These are phyloP conservation scores for Alternaria metachromatica DNA, from an alignment of 2,329 filamentous ascomycete species.

Conservation along the genomic window DNA sequence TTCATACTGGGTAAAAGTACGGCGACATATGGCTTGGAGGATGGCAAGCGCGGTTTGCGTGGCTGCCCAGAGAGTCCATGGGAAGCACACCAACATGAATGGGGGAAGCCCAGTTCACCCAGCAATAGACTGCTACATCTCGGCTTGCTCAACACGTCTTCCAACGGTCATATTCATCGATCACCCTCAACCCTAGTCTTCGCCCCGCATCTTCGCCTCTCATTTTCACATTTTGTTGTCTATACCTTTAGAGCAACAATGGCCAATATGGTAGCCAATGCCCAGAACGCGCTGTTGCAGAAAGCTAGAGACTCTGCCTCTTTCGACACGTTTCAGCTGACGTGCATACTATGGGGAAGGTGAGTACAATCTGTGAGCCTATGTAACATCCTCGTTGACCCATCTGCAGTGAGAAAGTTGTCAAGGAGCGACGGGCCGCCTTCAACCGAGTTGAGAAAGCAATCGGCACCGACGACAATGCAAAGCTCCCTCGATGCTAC, in stretches of 20 bases:
- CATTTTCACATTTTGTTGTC: neutral
- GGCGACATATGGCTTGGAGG: neutral
- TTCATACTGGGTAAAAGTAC: neutral
- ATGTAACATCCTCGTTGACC: neutral
- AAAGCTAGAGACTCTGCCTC: slow-evolving; percentile 14
- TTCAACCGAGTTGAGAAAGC: slow-evolving; percentile 23
- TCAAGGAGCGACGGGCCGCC: slow-evolving; percentile 17
- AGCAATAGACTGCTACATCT: neutral
- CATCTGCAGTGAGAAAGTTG: slow-evolving; percentile 11
- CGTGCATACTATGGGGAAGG: slow-evolving; percentile 4
- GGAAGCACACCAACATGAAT: neutral
- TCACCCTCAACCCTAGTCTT: neutral
- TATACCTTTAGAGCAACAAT: neutral
- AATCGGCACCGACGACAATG: slow-evolving; percentile 19
- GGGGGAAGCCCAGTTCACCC: neutral
- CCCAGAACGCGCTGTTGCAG: slow-evolving; percentile 14
- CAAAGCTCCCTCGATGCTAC: slow-evolving; percentile 33
- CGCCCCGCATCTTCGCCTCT: neutral
- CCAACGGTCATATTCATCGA: neutral
- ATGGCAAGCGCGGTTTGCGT: neutral
- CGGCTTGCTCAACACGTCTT: neutral
- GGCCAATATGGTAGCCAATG: slow-evolving; percentile 1
- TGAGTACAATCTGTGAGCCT: neutral
- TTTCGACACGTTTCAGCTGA: slow-evolving; percentile 11
- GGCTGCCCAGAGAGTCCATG: neutral